Evolutionary conservation across 2,329 filamentous ascomycete species (phyloP), one percentile per base, ranked within the genome.

Genomic region (Microcyclospora pomicola): DNA sequence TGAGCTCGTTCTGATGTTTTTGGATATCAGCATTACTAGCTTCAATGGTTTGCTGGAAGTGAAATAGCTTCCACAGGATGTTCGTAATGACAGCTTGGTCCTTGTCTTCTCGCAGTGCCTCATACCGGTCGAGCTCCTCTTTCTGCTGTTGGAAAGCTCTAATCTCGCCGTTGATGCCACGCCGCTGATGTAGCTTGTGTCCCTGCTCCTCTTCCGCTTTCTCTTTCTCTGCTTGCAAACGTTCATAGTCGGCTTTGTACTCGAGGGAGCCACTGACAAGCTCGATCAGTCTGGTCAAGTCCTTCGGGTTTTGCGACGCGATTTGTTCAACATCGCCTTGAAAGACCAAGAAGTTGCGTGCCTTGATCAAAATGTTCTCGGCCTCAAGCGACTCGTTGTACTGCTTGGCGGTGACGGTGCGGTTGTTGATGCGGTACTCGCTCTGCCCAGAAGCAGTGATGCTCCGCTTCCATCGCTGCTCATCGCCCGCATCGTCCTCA

Each of bases 111-210:
- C 82, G 82, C 61, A 95, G 96, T 46, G 75, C 78, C 55, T 92
- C 82, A 56, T 88, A 98, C 50, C 80, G 88, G 48, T 98, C 91
- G 5, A 88, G 88, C 56, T 96, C 91, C 49, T 78, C 79, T 65
- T 96, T 96, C 61, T 96, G 88, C 58, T 96, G 86, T 54, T 93
- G 82, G 54, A 95, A 98, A 53, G 94, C 86, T 58, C 91, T 94
- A 59, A 98, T 92, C 62, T 98, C 91, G 2, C 86, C 88, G 59
- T 96, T 96, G 64, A 98, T 95, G 34, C 83, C 86, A 49, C 91
- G 78, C 27, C 91, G 82, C 43, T 87, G 77, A 53, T 91, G 82
- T 7, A 96, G 75, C 57, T 93, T 87, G 49, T 85, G 82, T 33
- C 78, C 83, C 48, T 93, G 84, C 47, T 92, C 84, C 52, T 96